A percentile compares a stretch with the other conserved stretches of the same genome.
Evolutionary conservation across 768 basidiomycete genomes (phyloP).

Genomic region (Naganishia vaughanmartiniae): DNA sequence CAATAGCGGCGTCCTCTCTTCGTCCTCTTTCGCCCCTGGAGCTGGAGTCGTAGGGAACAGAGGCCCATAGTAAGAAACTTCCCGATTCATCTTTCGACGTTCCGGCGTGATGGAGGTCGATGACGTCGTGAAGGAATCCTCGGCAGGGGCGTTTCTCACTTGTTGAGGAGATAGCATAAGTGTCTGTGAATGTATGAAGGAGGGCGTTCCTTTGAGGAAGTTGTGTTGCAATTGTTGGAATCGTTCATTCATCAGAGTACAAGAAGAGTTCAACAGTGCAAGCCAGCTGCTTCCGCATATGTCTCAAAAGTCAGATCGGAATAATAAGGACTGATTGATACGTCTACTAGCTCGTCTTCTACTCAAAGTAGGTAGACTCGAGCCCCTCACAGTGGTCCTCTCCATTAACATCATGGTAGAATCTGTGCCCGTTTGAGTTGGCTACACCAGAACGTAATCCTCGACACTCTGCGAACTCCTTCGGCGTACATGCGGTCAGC

Average conservation of each 20-base stretch:
- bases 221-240: neutral
- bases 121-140: neutral
- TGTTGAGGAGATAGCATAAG: too few species aligned
- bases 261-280: too few species aligned
- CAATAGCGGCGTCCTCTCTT: slow-evolving; percentile 27
- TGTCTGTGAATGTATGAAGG: neutral
- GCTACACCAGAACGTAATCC: too few species aligned
- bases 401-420: too few species aligned
- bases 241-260: too few species aligned
- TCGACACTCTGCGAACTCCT: too few species aligned
- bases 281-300: neutral
- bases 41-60: slow-evolving; percentile 18
- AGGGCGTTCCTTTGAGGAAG: neutral
- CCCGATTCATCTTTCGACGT: neutral
- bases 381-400: too few species aligned
- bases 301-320: slow-evolving; percentile 7
- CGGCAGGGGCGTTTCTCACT: neutral
- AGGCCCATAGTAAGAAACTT: slow-evolving; percentile 1
- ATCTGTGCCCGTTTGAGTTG: too few species aligned
- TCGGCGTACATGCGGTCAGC: too few species aligned
- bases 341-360: too few species aligned
- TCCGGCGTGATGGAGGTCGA: neutral
- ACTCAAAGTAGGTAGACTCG: too few species aligned
- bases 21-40: slow-evolving; percentile 20
- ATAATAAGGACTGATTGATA: too few species aligned